Evolutionary conservation across 805 yeast genomes (phyloP), one percentile per base, ranked within the genome.

Genomic region (Yarrowia alimentaria): DNA sequence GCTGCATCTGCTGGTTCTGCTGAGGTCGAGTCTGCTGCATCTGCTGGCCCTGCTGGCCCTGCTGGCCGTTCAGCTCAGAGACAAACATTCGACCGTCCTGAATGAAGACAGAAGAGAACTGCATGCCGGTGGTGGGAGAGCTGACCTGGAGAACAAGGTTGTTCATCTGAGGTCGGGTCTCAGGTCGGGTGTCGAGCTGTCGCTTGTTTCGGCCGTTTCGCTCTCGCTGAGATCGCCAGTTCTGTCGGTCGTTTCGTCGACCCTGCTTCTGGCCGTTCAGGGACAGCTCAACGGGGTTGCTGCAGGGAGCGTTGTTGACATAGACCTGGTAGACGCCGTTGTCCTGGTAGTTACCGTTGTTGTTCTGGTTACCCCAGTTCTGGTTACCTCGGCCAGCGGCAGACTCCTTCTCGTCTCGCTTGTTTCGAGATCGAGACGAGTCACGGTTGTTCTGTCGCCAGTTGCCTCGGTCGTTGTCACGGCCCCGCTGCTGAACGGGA

Each of bases 71-170:
- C 43, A 24, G 43, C 43, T 24, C 17, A 20, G 17, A 30, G n/a
- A 30, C 25, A 30, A 24, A 37, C 43, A 37, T 37, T 24, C 43
- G 43, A 30, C 43, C 43, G 17, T 37, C 30, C 30, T 24, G 43
- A 30, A 17, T 37, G 43, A 37, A 37, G 5, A 37, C 43, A 16
- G 43, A 30, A 12, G 43, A 37, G 30, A 24, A 37, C 42, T 34
- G 28, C 22, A 21, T 6, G 9, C 24, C 9, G 24, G 24, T 21
- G 28, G 13, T 21, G 21, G 21, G 29, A 17, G 17, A 24, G 43
- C 25, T 37, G 43, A 37, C 43, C 17, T 30, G 43, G 17, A 37
- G 43, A 4, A 37, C 30, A n/a, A 37, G 12, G 22, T 29, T 37
- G 16, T 29, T n/a, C n/a, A n/a, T n/a, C n/a, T n/a, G n/a, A n/a